Evolutionary conservation across 257 asterid species (phyloP), one percentile per base, ranked within the genome.

Genomic region (Knoxia roxburghii): DNA sequence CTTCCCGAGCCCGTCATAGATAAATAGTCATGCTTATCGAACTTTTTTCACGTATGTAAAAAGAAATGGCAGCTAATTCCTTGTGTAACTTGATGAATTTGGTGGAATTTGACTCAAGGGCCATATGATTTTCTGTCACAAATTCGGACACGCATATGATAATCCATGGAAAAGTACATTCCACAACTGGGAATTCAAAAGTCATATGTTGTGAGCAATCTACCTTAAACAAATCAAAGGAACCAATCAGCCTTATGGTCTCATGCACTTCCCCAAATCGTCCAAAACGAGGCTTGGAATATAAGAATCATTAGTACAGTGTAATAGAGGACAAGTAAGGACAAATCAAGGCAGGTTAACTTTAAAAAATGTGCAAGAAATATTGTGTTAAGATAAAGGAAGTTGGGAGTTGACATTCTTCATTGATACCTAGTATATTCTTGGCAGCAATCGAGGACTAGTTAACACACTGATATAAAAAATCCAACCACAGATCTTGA

Each of bases 401-500:
- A 66, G 14, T 24, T 17, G 33, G 18, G 55, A 61, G 63, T 61
- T 61, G 74, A 49, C 43, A 61, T 29, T 15, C 27, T 61, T 14
- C 37, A 30, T 5, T 9, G 26, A 7, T 18, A 7, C 2, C 21
- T 29, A 30, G 24, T n/a, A 64, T 64, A 46, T 29, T 64, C 53
- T 64, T n/a, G 58, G 43, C 41, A 68, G 41, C 35, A 32, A 20
- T 45, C 57, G 40, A 56, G 32, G 4, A 29, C 57, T 2, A 43
- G 9, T 26, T 50, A 50, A 57, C n/a, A n/a, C n/a, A n/a, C n/a
- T n/a, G n/a, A n/a, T n/a, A n/a, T n/a, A n/a, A n/a, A n/a, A n/a
- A n/a, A n/a, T n/a, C n/a, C n/a, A n/a, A n/a, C n/a, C n/a, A n/a
- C 18, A 46, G 60, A n/a, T 67, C 54, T 39, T 15, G n/a, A 53